These are phyloP conservation scores for Lasiosphaeria hispida DNA, from an alignment of 495 filamentous ascomycete genomes.

Conservation along the genomic window DNA sequence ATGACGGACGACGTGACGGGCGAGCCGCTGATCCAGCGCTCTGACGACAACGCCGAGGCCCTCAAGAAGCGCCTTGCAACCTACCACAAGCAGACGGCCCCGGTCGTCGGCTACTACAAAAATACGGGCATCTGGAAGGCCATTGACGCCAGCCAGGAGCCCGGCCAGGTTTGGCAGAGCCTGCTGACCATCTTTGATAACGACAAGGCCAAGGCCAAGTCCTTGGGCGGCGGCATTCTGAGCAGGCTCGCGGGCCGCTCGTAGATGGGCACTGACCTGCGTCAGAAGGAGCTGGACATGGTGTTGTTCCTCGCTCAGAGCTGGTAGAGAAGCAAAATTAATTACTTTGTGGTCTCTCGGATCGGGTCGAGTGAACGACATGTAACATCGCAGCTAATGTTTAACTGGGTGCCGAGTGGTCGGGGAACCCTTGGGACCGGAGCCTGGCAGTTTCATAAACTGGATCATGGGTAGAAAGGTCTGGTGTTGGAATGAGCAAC, in stretches of 20 bases:
- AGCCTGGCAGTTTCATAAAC: neutral
- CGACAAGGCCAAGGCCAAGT: conserved; percentile 52
- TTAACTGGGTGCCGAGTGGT: conserved; percentile 3
- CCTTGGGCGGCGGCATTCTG: conserved; percentile 43
- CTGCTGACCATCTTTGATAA: conserved; percentile 74
- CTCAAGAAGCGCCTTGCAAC: conserved; percentile 91
- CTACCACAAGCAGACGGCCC: conserved; percentile 90
- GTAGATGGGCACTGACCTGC: conserved; percentile 22
- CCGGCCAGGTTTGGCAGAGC: conserved; percentile 91
- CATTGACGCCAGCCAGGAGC: conserved; percentile 95
- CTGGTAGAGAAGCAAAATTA: conserved; percentile 2
- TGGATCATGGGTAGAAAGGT: neutral
- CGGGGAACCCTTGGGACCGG: neutral
- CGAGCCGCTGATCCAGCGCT: conserved; percentile 93
- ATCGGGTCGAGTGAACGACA: neutral
- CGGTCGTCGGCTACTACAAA: conserved; percentile 94
- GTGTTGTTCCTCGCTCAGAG: conserved; percentile 22
- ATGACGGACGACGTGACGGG: conserved; percentile 98
- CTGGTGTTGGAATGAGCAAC: conserved; percentile 1
- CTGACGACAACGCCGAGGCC: conserved; percentile 96
- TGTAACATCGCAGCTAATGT: neutral
- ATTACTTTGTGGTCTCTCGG: neutral
- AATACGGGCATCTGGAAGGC: conserved; percentile 95
- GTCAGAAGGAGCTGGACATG: conserved; percentile 17
- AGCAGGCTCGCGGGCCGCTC: conserved; percentile 46